Evolutionary conservation across 1,284 basidiomycete genomes (phyloP), one percentile per base, ranked within the genome.

Genomic region (Cryptococcus jaspeensis): DNA sequence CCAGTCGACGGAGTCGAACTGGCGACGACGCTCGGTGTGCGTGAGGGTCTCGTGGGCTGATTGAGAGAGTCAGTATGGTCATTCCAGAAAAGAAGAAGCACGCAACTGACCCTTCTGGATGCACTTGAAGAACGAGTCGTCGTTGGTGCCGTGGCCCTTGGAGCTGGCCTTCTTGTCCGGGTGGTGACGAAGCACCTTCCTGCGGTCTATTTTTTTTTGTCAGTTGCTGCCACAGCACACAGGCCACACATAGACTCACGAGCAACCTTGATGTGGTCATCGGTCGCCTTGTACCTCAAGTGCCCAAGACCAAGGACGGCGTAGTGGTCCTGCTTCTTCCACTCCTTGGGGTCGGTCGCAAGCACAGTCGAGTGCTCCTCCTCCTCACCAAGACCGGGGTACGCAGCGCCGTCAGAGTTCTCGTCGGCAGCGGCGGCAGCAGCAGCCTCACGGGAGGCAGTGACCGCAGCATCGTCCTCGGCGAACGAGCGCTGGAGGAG

Each of bases 241-340:
- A 55, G 45, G 45, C 56, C 28, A n/a, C 32, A 36, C 55, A 53
- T 54, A 22, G 1, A 85, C 90, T 69, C 78, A 94, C 93, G 93
- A 62, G 95, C 92, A 72, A 96, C 86, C 79, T 94, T 95, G 78
- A 99, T 99, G 75, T 99, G 95, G 60, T 88, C 92, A 39, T 86
- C 84, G 18, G 85, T 92, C 11, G 95, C 95, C 66, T 83, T 87
- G 84, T 90, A 92, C 59, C 95, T 84, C 57, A 97, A 82, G 71
- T 89, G 86, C 25, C 92, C 95, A 5, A 99, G 84, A 70, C 95
- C 95, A 52, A 98, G 87, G 37, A 98, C 91, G 57, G 90, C 90
- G 75, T 98, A 98, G 77, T 98, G 92, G 77, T 99, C 95, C 85
- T 98, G 96, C 84, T 93, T 92, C 90, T 99, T 99, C 95, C 95